phyloP scores from a whole-genome alignment of 768 basidiomycete genomes.

The Amanita brunnescens region DNA sequence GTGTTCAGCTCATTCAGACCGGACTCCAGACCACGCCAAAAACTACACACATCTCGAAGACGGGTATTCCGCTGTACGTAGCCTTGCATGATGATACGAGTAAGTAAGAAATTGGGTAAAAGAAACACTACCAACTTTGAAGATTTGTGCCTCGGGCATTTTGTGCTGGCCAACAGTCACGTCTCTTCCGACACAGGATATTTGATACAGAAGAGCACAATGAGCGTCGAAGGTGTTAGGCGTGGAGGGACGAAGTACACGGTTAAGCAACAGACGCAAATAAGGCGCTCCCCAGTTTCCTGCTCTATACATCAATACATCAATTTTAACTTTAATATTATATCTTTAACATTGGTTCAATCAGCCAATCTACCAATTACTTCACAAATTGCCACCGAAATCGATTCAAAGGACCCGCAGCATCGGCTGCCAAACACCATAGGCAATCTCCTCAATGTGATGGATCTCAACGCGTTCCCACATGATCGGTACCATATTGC shows the following conservation, averaged over 20 bases:
- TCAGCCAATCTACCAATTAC: no score
- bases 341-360: not conserved
- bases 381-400: not conserved
- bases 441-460: conserved; percentile 59
- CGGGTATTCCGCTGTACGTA: conserved; percentile 88
- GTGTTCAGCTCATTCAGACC: conserved; percentile 27
- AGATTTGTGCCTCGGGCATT: conserved; percentile 83
- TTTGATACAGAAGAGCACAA: not conserved
- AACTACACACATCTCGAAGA: conserved; percentile 76
- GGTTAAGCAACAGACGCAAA: not conserved
- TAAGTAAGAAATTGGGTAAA: conserved; percentile 16
- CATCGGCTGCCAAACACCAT: conserved; percentile 72
- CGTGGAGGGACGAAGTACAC: not conserved
- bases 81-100: conserved; percentile 40
- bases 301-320: not conserved
- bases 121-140: conserved; percentile 50
- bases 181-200: not conserved
- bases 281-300: not conserved
- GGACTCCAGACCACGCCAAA: conserved; percentile 28
- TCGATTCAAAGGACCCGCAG: conserved; percentile 32
- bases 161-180: not conserved
- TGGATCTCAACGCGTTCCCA: conserved; percentile 65
- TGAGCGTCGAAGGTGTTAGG: not conserved
- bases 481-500: conserved; percentile 59
- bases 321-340: not conserved